Evolutionary conservation across 2,329 filamentous ascomycete species (phyloP), one percentile per base, ranked within the genome.

Genomic region (Penicillium sp.): DNA sequence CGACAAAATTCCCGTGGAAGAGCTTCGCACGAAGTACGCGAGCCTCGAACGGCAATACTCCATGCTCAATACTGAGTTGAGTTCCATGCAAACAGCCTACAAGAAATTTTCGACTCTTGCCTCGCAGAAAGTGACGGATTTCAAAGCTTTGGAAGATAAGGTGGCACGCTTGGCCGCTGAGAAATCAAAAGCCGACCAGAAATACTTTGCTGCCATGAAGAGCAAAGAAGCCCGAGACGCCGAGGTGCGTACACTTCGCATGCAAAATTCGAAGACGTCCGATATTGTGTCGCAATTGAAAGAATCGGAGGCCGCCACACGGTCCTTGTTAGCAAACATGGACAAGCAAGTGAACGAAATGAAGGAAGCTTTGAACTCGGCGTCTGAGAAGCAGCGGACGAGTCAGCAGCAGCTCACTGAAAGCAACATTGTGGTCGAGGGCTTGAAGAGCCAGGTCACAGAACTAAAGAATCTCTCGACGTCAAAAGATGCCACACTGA

Each of bases 151-250:
- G 63, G 90, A 97, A 70, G 90, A 95, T 48, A 86, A 85, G 53
- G 76, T 91, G 34, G 73, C 81, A 13, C 76, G 86, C 25, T 73
- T 94, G 18, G 82, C 81, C 36, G 88, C 89, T 0, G 90, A 98
- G 70, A 98, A 98, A 73, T 84, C 85, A 55, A 97, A 96, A 69
- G 91, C 91, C 1, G 93, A 98, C 63, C 91, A 97, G 64, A 97
- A 97, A 70, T 98, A 95, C 66, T 97, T 97, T 67, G 88, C 88
- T 1, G 89, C 90, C 7, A 90, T 95, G 77, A 96, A 95, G 66
- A 86, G 90, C 58, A 94, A 91, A 63, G 91, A 97, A 62, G 84
- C 86, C 39, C 80, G 89, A 43, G 85, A 90, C 49, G 78, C 81
- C 49, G 91, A 97, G 70, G 84, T 94, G 40, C 80, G 87, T 57